Evolutionary conservation across 2,329 filamentous ascomycete species (phyloP).

Genomic region (Nemania sp.): DNA sequence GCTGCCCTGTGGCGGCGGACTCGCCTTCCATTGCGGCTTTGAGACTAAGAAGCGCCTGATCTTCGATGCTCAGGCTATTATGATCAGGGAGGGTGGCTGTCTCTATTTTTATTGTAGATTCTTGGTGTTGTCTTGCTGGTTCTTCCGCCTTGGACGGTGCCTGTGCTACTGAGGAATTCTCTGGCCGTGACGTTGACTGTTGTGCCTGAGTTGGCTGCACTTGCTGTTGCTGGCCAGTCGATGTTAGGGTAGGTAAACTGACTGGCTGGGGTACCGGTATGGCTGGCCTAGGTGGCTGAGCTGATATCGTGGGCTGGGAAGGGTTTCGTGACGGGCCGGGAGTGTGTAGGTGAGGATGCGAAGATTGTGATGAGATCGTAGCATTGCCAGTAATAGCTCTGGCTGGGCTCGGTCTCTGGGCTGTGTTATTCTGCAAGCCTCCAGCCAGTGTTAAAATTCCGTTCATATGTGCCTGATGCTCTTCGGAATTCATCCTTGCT

Average conservation of each 20-base stretch:
- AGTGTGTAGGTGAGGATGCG: conserved; percentile 31
- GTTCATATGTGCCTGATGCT: conserved; percentile 63
- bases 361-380: conserved; percentile 29
- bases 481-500: conserved; percentile 60
- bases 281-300: conserved; percentile 33
- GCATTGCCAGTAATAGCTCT: conserved; percentile 25
- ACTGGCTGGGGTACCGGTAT: conserved; percentile 41
- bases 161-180: conserved; percentile 12
- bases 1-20: conserved; percentile 22
- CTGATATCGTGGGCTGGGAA: conserved; percentile 24
- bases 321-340: conserved; percentile 30
- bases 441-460: conserved; percentile 62
- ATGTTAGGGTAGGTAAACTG: conserved; percentile 36
- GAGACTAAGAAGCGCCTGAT: conserved; percentile 37
- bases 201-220: conserved; percentile 5
- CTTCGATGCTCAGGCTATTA: conserved; percentile 35
- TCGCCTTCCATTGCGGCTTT: conserved; percentile 36
- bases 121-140: conserved; percentile 19
- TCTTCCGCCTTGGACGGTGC: conserved; percentile 9
- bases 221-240: conserved; percentile 30
- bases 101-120: conserved; percentile 1
- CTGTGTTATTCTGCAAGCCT: conserved; percentile 51
- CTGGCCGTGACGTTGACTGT: conserved; percentile 15
- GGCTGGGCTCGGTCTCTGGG: conserved; percentile 30
- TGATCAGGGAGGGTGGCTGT: conserved; percentile 25